Evolutionary conservation across 2,329 filamentous ascomycete species (phyloP), one percentile per base, ranked within the genome.

Genomic region (Pseudogymnoascus sp.): DNA sequence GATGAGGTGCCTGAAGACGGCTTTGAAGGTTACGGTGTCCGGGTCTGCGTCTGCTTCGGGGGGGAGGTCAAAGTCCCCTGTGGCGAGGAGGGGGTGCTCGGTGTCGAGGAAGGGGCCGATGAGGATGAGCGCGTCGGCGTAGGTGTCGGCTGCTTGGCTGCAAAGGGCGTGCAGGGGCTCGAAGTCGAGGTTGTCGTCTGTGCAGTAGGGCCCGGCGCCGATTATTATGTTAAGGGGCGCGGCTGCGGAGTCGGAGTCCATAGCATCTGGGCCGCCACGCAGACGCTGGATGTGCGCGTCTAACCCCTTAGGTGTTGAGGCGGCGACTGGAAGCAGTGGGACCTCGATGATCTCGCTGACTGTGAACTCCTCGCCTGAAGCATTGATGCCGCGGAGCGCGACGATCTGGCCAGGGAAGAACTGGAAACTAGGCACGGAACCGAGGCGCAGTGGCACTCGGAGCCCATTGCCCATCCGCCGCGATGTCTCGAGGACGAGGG

Each of bases 371-470:
- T 86, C 83, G 0, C 93, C 93, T 0, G 91, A 91, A 17, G 91
- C 86, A 72, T 99, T 99, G 68, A 86, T 91, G 6, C 94, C 94
- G 65, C 83, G 83, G 29, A 97, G 76, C 5, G 93, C 94, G 31
- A 96, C 91, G 60, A 97, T 91, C 72, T 97, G 92, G 5, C 94
- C 94, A 0, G 93, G 94, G 72, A 97, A 97, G 78, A 97, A 91
- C 71, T 91, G 88, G 75, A 89, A 94, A 1, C 76, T 82, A 66
- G 80, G 77, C 1, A 96, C 74, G 2, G 82, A 82, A 64, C 88
- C 83, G 63, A 97, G 78, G 66, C 91, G 90, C 15, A 99, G 75
- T 4, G 91, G 90, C 31, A 97, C 84, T 63, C 94, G 84, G 63
- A 90, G 78, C 4, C 92, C 94, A 66, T 88, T 90, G 36, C 94